These are phyloP conservation scores for Halenospora varia DNA, from an alignment of 495 filamentous ascomycete species.

Conservation along the genomic window DNA sequence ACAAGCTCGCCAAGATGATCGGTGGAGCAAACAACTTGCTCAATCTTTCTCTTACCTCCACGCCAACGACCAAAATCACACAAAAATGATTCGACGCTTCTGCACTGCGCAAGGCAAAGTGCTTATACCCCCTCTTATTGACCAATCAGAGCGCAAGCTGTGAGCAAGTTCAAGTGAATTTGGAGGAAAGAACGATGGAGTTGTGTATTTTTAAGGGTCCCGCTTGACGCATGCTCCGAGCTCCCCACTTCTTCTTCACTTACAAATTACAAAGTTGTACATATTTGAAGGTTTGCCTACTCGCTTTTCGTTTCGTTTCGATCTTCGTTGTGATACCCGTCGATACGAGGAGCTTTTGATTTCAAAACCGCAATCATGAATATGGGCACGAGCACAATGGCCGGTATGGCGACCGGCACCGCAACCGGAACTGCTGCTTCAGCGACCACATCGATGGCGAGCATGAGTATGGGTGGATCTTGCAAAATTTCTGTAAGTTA, in stretches of 20 bases:
- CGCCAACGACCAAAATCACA: background rate
- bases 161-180: background rate
- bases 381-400: background rate
- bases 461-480: background rate
- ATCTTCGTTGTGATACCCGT: background rate
- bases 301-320: background rate
- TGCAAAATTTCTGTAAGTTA: slow-evolving; percentile 3
- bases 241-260: background rate
- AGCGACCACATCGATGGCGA: background rate
- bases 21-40: background rate
- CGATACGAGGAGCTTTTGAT: background rate
- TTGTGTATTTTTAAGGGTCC: too few relatives aligned
- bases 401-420: background rate
- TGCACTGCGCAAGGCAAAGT: background rate
- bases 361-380: background rate
- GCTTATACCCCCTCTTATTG: background rate
- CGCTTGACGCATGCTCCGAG: too few relatives aligned
- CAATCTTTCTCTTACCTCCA: background rate
- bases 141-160: background rate
- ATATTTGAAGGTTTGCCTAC: background rate
- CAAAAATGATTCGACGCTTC: background rate
- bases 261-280: background rate
- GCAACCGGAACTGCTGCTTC: background rate
- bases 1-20: background rate
- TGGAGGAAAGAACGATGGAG: too few relatives aligned